These are phyloP conservation scores for Apophysomyces variabilis DNA, from an alignment of 371 early-diverging fungal genomes.

Conservation along the genomic window DNA sequence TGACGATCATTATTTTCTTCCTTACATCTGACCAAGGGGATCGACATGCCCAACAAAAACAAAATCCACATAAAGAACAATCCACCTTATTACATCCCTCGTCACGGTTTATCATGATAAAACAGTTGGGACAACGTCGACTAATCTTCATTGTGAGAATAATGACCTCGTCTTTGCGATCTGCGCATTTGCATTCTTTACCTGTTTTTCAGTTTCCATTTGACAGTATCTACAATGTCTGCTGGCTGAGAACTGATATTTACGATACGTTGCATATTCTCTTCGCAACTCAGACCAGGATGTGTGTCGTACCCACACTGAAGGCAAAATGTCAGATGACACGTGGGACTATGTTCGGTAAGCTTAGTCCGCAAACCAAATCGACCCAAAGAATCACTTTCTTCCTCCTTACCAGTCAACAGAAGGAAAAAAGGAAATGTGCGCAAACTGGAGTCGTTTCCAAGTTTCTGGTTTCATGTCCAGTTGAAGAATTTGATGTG, in stretches of 20 bases:
- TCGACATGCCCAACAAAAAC: constrained; percentile 72
- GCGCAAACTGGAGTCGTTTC: constrained; percentile 71
- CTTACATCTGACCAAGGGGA: constrained; percentile 49
- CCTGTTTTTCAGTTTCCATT: constrained; percentile 52
- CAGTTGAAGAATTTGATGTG: constrained; percentile 51
- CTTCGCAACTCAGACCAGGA: constrained; percentile 47
- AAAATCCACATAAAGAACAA: constrained; percentile 72
- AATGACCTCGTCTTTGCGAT: background rate
- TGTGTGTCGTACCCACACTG: constrained; percentile 66
- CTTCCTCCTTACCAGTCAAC: constrained; percentile 53
- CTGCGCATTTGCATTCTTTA: background rate
- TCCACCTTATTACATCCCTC: constrained; percentile 85
- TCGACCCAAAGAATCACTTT: background rate
- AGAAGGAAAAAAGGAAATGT: constrained; percentile 60
- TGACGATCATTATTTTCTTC: background rate
- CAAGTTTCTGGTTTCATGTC: constrained; percentile 67
- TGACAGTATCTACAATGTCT: constrained; percentile 43
- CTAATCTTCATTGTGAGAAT: constrained; percentile 21
- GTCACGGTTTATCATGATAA: constrained; percentile 77
- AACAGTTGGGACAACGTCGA: constrained; percentile 74
- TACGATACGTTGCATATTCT: constrained; percentile 46
- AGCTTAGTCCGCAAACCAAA: background rate
- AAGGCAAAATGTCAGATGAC: constrained; percentile 51
- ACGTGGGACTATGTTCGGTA: constrained; percentile 26
- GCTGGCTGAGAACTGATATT: constrained; percentile 13